These are phyloP conservation scores for Pterocarpus santalinus DNA, from an alignment of 306 rosid species.

Conservation along the genomic window DNA sequence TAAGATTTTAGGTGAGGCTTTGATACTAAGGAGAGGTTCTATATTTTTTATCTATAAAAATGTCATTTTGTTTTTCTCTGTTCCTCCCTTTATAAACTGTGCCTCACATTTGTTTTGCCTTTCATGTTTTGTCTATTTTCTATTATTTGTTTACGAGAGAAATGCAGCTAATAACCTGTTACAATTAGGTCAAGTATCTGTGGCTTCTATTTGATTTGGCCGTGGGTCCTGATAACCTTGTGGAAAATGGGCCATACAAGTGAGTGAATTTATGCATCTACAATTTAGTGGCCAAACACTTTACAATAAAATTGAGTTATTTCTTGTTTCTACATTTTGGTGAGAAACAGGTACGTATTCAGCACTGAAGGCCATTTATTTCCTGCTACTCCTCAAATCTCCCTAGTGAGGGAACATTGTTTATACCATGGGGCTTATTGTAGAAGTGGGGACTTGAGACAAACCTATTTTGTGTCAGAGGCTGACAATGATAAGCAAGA, in stretches of 20 bases:
- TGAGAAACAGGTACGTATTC: conserved; percentile 76
- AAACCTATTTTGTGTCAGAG: conserved; percentile 53
- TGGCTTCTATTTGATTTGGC: conserved; percentile 99
- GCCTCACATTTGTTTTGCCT: conserved; percentile 10
- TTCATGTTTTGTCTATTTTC: conserved; percentile 20
- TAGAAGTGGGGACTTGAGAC: conserved; percentile 57
- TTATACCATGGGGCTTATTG: conserved; percentile 85
- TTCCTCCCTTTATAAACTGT: conserved; percentile 26
- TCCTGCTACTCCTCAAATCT: conserved; percentile 91
- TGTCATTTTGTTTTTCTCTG: background rate
- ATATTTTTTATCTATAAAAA: background rate
- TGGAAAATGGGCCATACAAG: conserved; percentile 98
- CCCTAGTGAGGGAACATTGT: conserved; percentile 82
- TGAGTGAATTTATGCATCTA: conserved; percentile 54
- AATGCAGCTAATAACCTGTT: conserved; percentile 40
- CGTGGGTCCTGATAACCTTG: conserved; percentile 91
- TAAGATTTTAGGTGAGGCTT: conserved; percentile 27
- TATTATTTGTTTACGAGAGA: conserved; percentile 25
- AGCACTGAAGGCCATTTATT: conserved; percentile 97
- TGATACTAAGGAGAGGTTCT: conserved; percentile 21
- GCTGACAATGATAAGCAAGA: conserved; percentile 64
- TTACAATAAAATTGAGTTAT: conserved; percentile 28
- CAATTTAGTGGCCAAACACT: conserved; percentile 36
- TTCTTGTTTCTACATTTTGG: conserved; percentile 13
- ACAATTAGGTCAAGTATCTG: conserved; percentile 83